Percentiles rank a stretch among this genome's conserved stretches.
phyloP scores from a whole-genome alignment of 2,329 filamentous ascomycete species.

The Incumbomyces delicatus region DNA sequence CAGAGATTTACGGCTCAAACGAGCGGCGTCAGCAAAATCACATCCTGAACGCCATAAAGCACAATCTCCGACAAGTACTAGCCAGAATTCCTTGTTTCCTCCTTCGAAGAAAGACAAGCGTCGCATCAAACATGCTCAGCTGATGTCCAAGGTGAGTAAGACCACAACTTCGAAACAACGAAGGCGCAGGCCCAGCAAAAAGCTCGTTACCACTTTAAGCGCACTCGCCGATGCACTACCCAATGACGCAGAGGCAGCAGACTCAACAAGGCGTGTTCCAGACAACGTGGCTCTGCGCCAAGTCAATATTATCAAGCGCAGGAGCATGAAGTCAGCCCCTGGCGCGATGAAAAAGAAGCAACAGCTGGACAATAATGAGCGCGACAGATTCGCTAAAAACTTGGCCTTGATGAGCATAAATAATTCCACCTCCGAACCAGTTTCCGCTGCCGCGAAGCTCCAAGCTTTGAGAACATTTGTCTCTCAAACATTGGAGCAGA shows the following conservation, averaged over 20 bases:
- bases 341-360: slow-evolving; percentile 79
- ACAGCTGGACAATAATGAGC: slow-evolving; percentile 67
- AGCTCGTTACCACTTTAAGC: slow-evolving; percentile 65
- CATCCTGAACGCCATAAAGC: not conserved
- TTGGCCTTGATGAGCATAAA: slow-evolving; percentile 58
- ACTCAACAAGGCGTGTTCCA: slow-evolving; percentile 34
- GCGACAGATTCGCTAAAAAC: slow-evolving; percentile 73
- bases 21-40: not conserved
- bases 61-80: not conserved
- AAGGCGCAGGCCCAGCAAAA: slow-evolving; percentile 61
- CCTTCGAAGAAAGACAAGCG: slow-evolving; percentile 76
- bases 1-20: not conserved
- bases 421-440: slow-evolving; percentile 8
- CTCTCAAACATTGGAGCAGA: not conserved
- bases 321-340: slow-evolving; percentile 62
- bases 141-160: slow-evolving; percentile 68
- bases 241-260: slow-evolving; percentile 42
- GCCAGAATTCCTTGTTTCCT: slow-evolving; percentile 40
- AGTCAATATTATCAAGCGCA: slow-evolving; percentile 62
- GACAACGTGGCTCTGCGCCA: slow-evolving; percentile 26
- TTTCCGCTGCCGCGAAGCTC: not conserved
- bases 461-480: not conserved
- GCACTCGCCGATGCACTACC: slow-evolving; percentile 73
- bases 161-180: slow-evolving; percentile 37
- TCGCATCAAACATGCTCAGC: slow-evolving; percentile 66